phyloP scores from a whole-genome alignment of 1,284 basidiomycete genomes.

The Sanghuangporus weigelae region DNA sequence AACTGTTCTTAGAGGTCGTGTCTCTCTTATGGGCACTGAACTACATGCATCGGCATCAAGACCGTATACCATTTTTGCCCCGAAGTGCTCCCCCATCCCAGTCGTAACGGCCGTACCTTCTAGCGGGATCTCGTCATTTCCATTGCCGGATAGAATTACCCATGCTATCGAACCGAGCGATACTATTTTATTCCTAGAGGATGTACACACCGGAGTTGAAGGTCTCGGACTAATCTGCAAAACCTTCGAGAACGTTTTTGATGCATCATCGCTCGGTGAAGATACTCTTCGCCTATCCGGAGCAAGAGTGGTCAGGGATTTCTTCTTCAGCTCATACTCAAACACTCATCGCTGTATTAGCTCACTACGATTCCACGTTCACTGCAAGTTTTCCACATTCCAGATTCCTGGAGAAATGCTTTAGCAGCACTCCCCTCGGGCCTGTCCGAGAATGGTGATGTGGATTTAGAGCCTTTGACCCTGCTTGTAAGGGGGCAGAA shows the following conservation, averaged over 20 bases:
- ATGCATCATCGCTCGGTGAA: not conserved
- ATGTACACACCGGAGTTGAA: conserved; percentile 52
- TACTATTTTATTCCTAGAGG: conserved; percentile 49
- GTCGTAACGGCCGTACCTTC: conserved; percentile 34
- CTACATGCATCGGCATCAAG: conserved; percentile 36
- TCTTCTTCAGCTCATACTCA: not conserved
- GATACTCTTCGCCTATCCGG: not conserved
- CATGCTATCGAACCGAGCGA: conserved; percentile 21
- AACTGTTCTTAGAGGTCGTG: conserved; percentile 47
- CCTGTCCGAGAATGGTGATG: not conserved
- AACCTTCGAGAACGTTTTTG: conserved; percentile 55
- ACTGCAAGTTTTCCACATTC: conserved; percentile 1
- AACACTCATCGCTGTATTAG: conserved; percentile 1
- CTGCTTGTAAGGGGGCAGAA: conserved; percentile 78
- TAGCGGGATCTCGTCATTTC: not conserved
- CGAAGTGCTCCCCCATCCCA: conserved; percentile 63
- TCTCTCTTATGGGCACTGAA: conserved; percentile 46
- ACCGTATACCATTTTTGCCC: conserved; percentile 52
- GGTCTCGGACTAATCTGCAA: conserved; percentile 57
- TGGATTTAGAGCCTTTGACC: not conserved
- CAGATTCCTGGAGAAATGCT: conserved; percentile 11
- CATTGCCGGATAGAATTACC: conserved; percentile 16
- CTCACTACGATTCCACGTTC: not conserved
- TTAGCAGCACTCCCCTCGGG: not conserved
- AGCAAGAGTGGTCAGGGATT: conserved; percentile 4